Evolutionary conservation across 441 rosid genomes (phyloP).

Genomic region (Macaranga tanarius): DNA sequence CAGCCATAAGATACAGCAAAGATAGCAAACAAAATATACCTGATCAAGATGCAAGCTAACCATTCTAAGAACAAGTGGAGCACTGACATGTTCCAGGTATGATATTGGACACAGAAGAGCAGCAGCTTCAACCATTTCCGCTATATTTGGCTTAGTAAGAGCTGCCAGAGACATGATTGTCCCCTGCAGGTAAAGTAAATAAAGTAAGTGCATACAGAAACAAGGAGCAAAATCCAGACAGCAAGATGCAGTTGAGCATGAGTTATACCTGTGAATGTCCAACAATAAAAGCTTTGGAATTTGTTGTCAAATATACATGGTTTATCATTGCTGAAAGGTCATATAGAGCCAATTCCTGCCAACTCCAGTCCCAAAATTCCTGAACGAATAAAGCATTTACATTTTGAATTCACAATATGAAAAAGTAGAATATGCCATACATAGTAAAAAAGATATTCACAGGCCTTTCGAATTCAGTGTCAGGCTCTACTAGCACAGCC

Average conservation of each 20-base stretch:
- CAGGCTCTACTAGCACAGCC: conserved; percentile 16
- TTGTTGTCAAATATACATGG: conserved; percentile 46
- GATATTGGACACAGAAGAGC: conserved; percentile 90
- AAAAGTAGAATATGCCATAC: neutral
- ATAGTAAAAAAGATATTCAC: neutral
- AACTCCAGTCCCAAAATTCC: conserved; percentile 98
- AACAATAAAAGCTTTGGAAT: conserved; percentile 67
- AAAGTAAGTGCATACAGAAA: conserved; percentile 1
- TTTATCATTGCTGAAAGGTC: conserved; percentile 74
- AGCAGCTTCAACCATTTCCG: conserved; percentile 87
- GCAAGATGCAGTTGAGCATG: conserved; percentile 11
- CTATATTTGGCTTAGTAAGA: conserved; percentile 65
- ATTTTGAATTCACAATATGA: neutral
- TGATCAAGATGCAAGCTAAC: conserved; percentile 85
- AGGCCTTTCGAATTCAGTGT: neutral
- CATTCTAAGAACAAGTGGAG: conserved; percentile 84
- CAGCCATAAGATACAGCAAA: conserved; percentile 11
- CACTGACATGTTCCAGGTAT: conserved; percentile 69
- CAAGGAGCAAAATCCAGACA: conserved; percentile 5
- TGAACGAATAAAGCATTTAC: conserved; percentile 30
- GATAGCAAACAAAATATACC: conserved; percentile 39
- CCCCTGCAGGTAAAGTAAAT: conserved; percentile 46
- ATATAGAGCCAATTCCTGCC: conserved; percentile 86
- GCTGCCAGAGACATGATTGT: conserved; percentile 92
- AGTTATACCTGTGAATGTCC: conserved; percentile 88